Conservation (phyloP, 306 rosid genomes). For the Sicyos edulis region DNA sequence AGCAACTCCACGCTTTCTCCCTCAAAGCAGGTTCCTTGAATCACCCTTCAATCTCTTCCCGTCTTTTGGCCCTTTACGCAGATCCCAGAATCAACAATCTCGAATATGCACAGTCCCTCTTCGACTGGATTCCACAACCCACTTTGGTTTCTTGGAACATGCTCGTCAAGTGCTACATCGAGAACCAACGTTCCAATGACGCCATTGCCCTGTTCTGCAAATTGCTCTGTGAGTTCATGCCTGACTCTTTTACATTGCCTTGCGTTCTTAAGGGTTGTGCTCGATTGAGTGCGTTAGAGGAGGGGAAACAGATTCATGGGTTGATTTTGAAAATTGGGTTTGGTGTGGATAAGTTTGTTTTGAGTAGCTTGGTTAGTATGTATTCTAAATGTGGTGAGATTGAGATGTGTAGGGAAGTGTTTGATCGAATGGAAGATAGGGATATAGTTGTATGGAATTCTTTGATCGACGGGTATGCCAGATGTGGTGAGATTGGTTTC, state of each 20-base stretch:
- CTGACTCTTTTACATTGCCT: slow-evolving; percentile 45
- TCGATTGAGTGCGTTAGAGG: slow-evolving; percentile 34
- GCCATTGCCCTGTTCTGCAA: slow-evolving; percentile 35
- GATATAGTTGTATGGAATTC: slow-evolving; percentile 48
- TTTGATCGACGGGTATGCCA: slow-evolving; percentile 45
- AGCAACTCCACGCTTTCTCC: slow-evolving; percentile 37
- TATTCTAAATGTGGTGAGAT: slow-evolving; percentile 50
- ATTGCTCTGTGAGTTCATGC: slow-evolving; percentile 30
- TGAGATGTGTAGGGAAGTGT: slow-evolving; percentile 36
- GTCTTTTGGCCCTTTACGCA: slow-evolving; percentile 42
- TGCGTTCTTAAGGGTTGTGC: slow-evolving; percentile 48
- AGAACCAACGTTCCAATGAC: slow-evolving; percentile 40
- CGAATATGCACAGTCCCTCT: slow-evolving; percentile 35
- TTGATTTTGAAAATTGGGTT: slow-evolving; percentile 41
- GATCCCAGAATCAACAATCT: slow-evolving; percentile 42
- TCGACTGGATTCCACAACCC: slow-evolving; percentile 31
- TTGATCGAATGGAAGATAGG: slow-evolving; percentile 35
- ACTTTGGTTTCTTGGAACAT: slow-evolving; percentile 38
- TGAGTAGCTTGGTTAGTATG: slow-evolving; percentile 51
- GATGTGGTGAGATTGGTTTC: slow-evolving; percentile 36
- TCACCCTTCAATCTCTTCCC: slow-evolving; percentile 35
- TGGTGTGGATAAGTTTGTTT: slow-evolving; percentile 44
- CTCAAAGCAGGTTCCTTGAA: slow-evolving; percentile 39
- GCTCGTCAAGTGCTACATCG: slow-evolving; percentile 37
- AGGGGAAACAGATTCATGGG: slow-evolving; percentile 54